phyloP scores from a whole-genome alignment of 225 moss, liverwort and hornwort genomes.

The Anthoceros angustus region DNA sequence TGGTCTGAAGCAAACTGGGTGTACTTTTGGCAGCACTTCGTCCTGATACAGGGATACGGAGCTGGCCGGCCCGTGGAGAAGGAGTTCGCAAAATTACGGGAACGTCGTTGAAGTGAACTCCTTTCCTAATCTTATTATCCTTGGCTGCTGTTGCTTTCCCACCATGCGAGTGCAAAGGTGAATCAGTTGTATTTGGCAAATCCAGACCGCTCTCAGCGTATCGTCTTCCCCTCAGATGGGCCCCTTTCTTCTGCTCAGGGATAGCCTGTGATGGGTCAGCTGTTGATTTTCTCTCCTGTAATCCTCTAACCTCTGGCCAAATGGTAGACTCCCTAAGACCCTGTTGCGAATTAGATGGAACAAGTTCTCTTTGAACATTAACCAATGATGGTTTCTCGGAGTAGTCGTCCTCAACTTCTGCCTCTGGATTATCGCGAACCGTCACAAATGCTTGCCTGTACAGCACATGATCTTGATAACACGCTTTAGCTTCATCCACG shows the following conservation, averaged over 20 bases:
- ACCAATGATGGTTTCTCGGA: not conserved
- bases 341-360: not conserved
- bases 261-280: not conserved
- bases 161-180: not conserved
- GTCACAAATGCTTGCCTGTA: not conserved
- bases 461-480: not conserved
- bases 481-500: not conserved
- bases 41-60: not conserved
- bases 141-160: not conserved
- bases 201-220: not conserved
- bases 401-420: not conserved
- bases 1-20: not conserved
- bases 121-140: not conserved
- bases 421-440: not conserved
- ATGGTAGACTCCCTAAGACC: not conserved
- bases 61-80: not conserved
- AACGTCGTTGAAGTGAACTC: conserved; percentile 2
- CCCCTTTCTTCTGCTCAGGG: not conserved
- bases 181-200: not conserved
- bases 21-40: not conserved
- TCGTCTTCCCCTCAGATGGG: not conserved
- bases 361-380: not conserved
- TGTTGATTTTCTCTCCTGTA: not conserved
- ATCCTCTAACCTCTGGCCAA: not conserved
- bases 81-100: conserved; percentile 1